Evolutionary conservation across 148 eudicot species (phyloP).

Genomic region (Rhododendron simsii): DNA sequence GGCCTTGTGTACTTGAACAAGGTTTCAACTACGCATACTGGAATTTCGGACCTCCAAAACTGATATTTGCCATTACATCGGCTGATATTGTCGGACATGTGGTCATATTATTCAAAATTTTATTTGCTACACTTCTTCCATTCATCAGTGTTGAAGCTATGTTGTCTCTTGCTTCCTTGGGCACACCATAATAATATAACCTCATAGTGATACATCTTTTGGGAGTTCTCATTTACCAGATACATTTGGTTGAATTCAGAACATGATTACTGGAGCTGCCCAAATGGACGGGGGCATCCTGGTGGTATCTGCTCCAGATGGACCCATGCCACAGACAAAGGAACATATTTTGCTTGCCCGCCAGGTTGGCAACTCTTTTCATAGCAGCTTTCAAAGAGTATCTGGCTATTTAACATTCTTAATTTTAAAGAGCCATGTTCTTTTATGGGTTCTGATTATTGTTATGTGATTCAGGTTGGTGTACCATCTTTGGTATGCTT

Average conservation of each 20-base stretch:
- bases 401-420: not conserved
- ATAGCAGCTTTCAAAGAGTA: constrained; percentile 1
- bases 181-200: not conserved
- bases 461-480: constrained; percentile 54
- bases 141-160: not conserved
- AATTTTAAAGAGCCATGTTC: not conserved
- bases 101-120: not conserved
- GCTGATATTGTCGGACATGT: not conserved
- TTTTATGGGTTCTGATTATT: not conserved
- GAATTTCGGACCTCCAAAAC: not conserved
- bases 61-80: not conserved
- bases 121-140: not conserved
- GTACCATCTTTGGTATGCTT: constrained; percentile 90
- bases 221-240: not conserved
- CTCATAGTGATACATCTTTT: not conserved
- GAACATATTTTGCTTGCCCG: constrained; percentile 89
- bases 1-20: not conserved
- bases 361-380: constrained; percentile 37
- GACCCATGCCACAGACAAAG: constrained; percentile 96
- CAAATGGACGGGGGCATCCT: constrained; percentile 95
- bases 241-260: constrained; percentile 28
- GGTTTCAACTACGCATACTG: not conserved
- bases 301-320: constrained; percentile 93
- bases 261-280: constrained; percentile 97
- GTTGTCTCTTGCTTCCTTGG: not conserved